Percentiles rank a stretch among this genome's conserved stretches.
These are phyloP conservation scores for Chytriomyces sp. DNA, from an alignment of 192 early-diverging fungal genomes.

Conservation along the genomic window DNA sequence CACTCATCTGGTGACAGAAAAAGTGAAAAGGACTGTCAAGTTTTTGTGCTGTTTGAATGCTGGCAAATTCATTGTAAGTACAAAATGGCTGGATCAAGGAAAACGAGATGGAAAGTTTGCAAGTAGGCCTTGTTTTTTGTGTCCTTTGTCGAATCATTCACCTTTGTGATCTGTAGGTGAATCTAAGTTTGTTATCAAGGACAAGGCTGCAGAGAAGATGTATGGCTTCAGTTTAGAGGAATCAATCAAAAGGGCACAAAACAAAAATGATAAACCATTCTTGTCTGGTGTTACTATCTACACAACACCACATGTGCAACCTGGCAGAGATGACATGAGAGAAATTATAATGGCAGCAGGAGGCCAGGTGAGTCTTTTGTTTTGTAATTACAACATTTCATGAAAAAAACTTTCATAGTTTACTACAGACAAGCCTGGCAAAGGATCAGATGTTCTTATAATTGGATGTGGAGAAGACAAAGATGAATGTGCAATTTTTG, in stretches of 20 bases:
- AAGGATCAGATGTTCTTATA: slow-evolving; percentile 11
- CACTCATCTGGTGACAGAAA: slow-evolving; percentile 53
- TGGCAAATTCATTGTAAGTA: slow-evolving; percentile 46
- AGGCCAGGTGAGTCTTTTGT: slow-evolving; percentile 32
- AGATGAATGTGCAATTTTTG: slow-evolving; percentile 26
- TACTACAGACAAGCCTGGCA: slow-evolving; percentile 8
- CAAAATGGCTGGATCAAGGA: slow-evolving; percentile 53
- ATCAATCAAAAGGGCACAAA: slow-evolving; percentile 19
- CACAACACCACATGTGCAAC: slow-evolving; percentile 40
- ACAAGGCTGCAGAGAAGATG: slow-evolving; percentile 42
- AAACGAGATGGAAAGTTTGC: slow-evolving; percentile 43
- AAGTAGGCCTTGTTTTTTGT: slow-evolving; percentile 29
- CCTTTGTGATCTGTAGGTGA: slow-evolving; percentile 33
- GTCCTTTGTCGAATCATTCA: not conserved
- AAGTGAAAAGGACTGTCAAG: slow-evolving; percentile 51
- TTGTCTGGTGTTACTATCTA: slow-evolving; percentile 40
- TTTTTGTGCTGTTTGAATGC: slow-evolving; percentile 50
- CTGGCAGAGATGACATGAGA: slow-evolving; percentile 36
- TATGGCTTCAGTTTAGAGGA: slow-evolving; percentile 41
- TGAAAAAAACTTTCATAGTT: not conserved
- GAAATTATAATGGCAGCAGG: slow-evolving; percentile 51
- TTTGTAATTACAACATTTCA: slow-evolving; percentile 4
- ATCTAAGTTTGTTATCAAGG: slow-evolving; percentile 44
- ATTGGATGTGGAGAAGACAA: slow-evolving; percentile 37
- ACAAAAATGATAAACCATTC: not conserved